These are phyloP conservation scores for Mycogone perniciosa DNA, from an alignment of 2,329 filamentous ascomycete species.

Conservation along the genomic window DNA sequence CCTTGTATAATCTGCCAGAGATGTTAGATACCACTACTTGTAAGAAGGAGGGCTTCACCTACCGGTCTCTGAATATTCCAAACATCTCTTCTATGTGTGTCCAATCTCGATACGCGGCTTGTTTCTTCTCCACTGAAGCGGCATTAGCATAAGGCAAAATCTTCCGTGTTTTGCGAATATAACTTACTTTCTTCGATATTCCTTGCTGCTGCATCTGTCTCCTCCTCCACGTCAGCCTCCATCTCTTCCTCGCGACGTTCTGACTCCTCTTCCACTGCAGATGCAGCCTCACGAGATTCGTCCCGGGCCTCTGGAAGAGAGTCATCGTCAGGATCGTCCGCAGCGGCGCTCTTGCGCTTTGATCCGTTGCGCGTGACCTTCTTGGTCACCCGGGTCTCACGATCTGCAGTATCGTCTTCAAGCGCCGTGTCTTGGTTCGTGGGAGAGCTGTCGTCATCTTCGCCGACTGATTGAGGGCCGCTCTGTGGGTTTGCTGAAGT, in stretches of 20 bases:
- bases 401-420: conserved; percentile 28
- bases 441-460: conserved; percentile 37
- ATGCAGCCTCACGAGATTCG: conserved; percentile 28
- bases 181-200: conserved; percentile 60
- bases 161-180: conserved; percentile 1
- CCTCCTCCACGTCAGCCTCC: conserved; percentile 52
- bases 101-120: conserved; percentile 72
- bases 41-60: conserved; percentile 22
- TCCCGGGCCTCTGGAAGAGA: conserved; percentile 27
- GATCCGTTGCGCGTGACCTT: conserved; percentile 37
- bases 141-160: conserved; percentile 17
- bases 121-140: conserved; percentile 64
- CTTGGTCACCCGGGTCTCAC: conserved; percentile 29
- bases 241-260: conserved; percentile 50
- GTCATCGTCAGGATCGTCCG: conserved; percentile 23
- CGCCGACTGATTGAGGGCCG: conserved; percentile 36
- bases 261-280: conserved; percentile 36
- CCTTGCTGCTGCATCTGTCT: conserved; percentile 50
- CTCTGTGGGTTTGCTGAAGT: conserved; percentile 29
- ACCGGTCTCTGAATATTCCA: conserved; percentile 75
- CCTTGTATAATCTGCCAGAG: conserved; percentile 67
- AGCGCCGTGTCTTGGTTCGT: conserved; percentile 22
- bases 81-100: conserved; percentile 83
- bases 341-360: conserved; percentile 30
- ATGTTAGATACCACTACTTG: conserved; percentile 20